phyloP scores from a whole-genome alignment of 2,329 filamentous ascomycete genomes.

The Ophiostoma tasmaniense region DNA sequence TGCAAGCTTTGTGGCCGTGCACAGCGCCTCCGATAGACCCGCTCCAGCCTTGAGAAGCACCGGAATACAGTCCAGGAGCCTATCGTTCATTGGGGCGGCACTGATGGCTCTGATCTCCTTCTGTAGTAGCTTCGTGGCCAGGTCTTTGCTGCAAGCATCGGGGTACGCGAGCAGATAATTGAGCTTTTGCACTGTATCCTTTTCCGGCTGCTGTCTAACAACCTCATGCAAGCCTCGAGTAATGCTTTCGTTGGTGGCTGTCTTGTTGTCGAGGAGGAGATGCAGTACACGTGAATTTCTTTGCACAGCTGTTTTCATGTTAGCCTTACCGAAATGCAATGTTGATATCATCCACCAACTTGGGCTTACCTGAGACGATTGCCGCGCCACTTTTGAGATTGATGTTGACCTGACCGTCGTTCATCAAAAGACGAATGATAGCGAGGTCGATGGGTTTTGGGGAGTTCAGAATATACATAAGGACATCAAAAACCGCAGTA shows the following conservation, averaged over 20 bases:
- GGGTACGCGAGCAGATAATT: not conserved
- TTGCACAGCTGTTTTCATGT: not conserved
- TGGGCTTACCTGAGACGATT: not conserved
- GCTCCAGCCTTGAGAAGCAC: not conserved
- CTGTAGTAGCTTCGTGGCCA: not conserved
- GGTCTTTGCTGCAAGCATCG: not conserved
- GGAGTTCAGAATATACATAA: not conserved
- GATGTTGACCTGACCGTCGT: not conserved
- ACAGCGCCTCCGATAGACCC: not conserved
- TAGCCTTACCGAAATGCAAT: not conserved
- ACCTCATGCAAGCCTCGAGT: not conserved
- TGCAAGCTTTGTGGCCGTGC: not conserved
- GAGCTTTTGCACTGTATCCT: not conserved
- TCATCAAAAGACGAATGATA: not conserved
- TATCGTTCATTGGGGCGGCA: not conserved
- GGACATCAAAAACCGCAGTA: not conserved
- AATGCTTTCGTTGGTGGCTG: not conserved
- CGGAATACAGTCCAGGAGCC: not conserved
- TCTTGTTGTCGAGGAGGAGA: not conserved
- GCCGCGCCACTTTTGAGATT: not conserved
- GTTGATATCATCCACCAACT: too few species aligned
- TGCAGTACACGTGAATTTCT: not conserved
- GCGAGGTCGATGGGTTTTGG: not conserved
- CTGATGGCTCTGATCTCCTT: not conserved
- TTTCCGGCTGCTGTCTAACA: not conserved